Evolutionary conservation across 2,329 filamentous ascomycete genomes (phyloP).

Genomic region (Claviceps purpurea): DNA sequence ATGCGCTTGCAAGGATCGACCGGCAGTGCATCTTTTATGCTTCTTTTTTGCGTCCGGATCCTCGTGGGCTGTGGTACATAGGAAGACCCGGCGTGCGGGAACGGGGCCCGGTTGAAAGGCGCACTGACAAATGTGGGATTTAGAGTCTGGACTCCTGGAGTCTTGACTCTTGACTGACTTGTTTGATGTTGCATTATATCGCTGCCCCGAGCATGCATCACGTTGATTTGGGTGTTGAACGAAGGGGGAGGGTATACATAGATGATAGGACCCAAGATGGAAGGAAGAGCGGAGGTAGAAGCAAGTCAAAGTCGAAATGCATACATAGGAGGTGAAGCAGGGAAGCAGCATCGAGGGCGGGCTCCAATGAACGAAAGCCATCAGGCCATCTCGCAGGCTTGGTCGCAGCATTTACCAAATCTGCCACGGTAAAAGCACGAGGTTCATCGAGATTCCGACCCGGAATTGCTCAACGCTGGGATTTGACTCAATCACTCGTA

Average conservation of each 20-base stretch:
- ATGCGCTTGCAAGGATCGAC: conserved; percentile 1
- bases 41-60: not conserved
- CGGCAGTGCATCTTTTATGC: not conserved
- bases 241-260: no score
- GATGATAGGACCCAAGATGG: no score
- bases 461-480: not conserved
- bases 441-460: not conserved
- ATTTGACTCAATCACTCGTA: not conserved
- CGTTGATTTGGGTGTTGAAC: no score
- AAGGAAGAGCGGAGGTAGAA: no score
- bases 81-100: no score
- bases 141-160: no score
- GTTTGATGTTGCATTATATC: no score
- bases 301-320: not conserved
- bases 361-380: not conserved
- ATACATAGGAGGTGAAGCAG: not conserved
- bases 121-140: no score
- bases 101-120: no score
- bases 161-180: no score
- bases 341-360: not conserved
- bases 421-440: not conserved
- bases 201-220: no score
- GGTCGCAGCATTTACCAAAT: not conserved
- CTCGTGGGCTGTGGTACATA: no score
- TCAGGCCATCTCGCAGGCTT: not conserved